Percentiles rank a stretch among this genome's conserved stretches.
Conservation (phyloP, 208 protist genomes). For the Acanthamoeba sp. region DNA sequence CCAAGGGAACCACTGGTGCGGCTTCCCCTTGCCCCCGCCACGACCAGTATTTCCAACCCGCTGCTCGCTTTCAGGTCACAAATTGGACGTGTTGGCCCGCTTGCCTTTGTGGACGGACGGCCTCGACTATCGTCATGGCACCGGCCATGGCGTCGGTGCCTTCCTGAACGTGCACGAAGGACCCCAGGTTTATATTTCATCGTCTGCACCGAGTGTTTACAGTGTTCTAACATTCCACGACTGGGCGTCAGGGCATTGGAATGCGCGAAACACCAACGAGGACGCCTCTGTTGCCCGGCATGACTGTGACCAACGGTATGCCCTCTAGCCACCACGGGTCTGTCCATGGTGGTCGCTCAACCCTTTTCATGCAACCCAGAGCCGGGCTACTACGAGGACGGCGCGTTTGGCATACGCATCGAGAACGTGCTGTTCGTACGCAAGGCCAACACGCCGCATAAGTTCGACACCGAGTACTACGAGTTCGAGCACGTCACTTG, state of each 20-base stretch:
- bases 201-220: not conserved
- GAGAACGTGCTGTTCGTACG: slow-evolving; percentile 97
- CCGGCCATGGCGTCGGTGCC: slow-evolving; percentile 97
- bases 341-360: not conserved
- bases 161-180: slow-evolving; percentile 98
- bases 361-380: slow-evolving; percentile 81
- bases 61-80: slow-evolving; percentile 80
- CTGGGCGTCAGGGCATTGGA: slow-evolving; percentile 73
- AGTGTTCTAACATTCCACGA: not conserved
- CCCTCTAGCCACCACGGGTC: not conserved
- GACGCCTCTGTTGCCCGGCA: slow-evolving; percentile 77
- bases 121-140: slow-evolving; percentile 97
- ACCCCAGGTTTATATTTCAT: not conserved
- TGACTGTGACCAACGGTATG: slow-evolving; percentile 86
- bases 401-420: slow-evolving; percentile 98
- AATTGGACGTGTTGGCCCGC: slow-evolving; percentile 94
- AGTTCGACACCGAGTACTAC: slow-evolving; percentile 70
- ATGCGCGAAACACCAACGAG: not conserved
- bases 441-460: slow-evolving; percentile 79
- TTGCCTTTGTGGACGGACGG: slow-evolving; percentile 94
- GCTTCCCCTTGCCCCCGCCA: not conserved
- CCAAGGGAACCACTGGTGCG: slow-evolving; percentile 87
- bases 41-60: not conserved
- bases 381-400: slow-evolving; percentile 98
- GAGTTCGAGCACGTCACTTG: slow-evolving; percentile 93